Base-by-base conservation (phyloP, 805 yeast genomes). In the Wickerhamiella lipophila region DNA sequence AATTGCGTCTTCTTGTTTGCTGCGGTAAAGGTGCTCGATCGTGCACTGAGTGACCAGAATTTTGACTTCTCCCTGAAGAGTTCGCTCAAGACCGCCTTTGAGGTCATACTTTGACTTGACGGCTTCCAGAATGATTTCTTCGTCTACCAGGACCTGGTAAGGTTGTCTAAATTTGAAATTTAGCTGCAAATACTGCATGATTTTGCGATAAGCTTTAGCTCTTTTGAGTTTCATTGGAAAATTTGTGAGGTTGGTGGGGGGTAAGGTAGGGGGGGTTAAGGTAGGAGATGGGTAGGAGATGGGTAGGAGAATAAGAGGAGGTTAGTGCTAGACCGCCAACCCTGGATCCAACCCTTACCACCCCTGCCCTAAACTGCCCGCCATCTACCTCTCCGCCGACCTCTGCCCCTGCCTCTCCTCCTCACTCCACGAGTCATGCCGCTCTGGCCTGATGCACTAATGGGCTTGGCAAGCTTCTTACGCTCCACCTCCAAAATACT, bases 11-110 rank as follows among this genome's bases (percentile, higher is more conserved):
- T 84, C 88, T 58, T 84, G 76, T 22, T 76, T 75, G 4, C 81
- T 71, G 41, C 73, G 72, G 64, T 92, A 92, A 26, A 92, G 68
- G 16, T 83, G 81, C 60, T 86, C 86, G 73, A 92, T 85, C 58
- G 95, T 83, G 62, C 98, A 92, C 64, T 92, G 97, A 2, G 98
- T 86, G 49, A 92, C 83, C 94, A 92, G 64, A 49, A 85, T 83
- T 60, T 89, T 92, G 26, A 79, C 76, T 57, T 83, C 88, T 11
- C 79, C 84, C 63, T 89, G 97, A 12, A 89, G 68, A 0, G 95
- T 85, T 53, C 92, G 70, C 50, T 77, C 70, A 27, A 92, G 68
- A 11, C 92, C 95, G 60, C 83, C 83, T n/a, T 69, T 71, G n/a
- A 92, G 66, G 63, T 89, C 87, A 63, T 76, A 85, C 49, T 81